Evolutionary conservation across 345 rosid species (phyloP).

Genomic region (Schrenkiella parvula): DNA sequence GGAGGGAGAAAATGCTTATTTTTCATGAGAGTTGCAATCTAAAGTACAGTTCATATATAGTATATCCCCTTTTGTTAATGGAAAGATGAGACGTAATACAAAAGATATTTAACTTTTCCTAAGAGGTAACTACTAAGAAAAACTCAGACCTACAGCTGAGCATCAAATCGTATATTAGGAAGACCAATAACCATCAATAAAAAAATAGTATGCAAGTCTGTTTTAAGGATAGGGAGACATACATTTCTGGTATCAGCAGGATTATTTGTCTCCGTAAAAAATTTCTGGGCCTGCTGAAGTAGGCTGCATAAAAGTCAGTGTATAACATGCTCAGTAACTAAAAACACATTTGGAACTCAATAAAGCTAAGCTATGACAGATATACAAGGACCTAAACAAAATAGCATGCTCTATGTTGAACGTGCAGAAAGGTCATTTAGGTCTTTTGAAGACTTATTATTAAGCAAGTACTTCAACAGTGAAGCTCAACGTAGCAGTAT

Average conservation of each 20-base stretch:
- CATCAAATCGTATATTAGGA: not conserved
- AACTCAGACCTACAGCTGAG: not conserved
- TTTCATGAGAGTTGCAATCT: not conserved
- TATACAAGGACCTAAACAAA: not conserved
- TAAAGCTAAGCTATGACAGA: not conserved
- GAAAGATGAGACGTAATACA: not conserved
- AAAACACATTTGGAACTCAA: not conserved
- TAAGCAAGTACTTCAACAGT: not conserved
- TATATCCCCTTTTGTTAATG: not conserved
- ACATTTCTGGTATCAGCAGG: slow-evolving; percentile 66
- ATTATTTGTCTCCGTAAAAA: slow-evolving; percentile 53
- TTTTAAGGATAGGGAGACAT: slow-evolving; percentile 30
- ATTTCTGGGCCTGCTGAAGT: slow-evolving; percentile 69
- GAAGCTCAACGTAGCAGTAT: not conserved
- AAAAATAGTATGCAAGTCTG: not conserved
- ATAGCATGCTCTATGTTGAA: not conserved
- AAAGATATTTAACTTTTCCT: not conserved
- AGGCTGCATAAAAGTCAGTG: slow-evolving; percentile 45
- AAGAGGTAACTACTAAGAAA: not conserved
- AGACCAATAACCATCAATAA: not conserved
- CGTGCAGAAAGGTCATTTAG: not conserved
- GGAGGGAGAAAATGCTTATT: slow-evolving; percentile 6
- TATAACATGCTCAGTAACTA: slow-evolving; percentile 12
- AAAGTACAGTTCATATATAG: not conserved
- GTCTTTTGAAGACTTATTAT: not conserved